Percentiles rank a stretch among this genome's conserved stretches.
Conservation (phyloP, 2,329 filamentous ascomycete species). For the Scorias spongiosa region DNA sequence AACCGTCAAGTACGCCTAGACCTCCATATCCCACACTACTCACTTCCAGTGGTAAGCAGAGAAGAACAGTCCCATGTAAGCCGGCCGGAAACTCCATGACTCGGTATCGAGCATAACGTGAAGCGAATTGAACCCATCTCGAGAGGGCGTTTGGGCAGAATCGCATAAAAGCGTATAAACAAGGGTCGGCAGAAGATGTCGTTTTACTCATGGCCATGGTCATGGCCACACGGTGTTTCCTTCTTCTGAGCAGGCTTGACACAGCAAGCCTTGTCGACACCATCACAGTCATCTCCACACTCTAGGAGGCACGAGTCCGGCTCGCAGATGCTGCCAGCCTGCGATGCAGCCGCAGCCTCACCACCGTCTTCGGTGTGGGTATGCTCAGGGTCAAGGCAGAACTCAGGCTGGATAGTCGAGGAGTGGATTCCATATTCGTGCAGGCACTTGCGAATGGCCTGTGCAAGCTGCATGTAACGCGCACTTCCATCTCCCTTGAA, state of each 20-base stretch:
- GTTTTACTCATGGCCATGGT: conserved; percentile 4
- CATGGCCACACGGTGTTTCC: conserved; percentile 22
- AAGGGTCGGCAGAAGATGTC: no score
- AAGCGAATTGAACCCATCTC: no score
- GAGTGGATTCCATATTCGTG: conserved; percentile 95
- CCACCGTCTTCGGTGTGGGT: conserved; percentile 22
- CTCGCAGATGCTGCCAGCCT: conserved; percentile 16
- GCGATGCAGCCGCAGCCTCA: conserved; percentile 14
- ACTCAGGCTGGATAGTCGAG: conserved; percentile 94
- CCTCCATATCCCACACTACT: no score
- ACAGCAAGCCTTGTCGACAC: conserved; percentile 22
- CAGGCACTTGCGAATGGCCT: conserved; percentile 69
- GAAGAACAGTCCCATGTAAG: no score
- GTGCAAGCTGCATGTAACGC: conserved; percentile 82
- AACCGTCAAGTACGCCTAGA: no score
- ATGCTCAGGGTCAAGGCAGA: conserved; percentile 30
- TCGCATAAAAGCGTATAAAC: no score
- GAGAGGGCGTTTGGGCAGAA: no score
- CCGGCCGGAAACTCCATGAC: no score
- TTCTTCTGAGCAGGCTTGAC: conserved; percentile 19
- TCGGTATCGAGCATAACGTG: no score
- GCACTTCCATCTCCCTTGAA: conserved; percentile 64
- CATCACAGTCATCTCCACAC: conserved; percentile 28
- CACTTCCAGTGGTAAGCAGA: no score
- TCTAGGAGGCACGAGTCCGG: conserved; percentile 27